Conservation (phyloP, 306 rosid genomes). For the Phaseolus lunatus region DNA sequence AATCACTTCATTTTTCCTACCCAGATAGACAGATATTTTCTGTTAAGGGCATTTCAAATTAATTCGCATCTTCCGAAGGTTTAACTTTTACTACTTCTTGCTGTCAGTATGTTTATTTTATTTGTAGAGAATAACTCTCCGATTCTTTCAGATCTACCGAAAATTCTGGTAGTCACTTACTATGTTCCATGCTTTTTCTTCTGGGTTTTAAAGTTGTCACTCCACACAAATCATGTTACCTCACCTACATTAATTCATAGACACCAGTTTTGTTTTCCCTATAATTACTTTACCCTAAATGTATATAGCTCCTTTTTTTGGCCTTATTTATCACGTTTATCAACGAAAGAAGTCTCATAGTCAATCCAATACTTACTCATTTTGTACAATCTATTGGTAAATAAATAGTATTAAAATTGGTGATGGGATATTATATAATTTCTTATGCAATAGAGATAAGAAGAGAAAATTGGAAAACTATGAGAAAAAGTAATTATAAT, state of each 20-base stretch:
- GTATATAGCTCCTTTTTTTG: not conserved
- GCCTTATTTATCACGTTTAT: not conserved
- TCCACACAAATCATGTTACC: constrained; percentile 1
- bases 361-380: not conserved
- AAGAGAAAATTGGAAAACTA: not conserved
- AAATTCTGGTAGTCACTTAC: not conserved
- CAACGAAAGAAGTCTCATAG: not conserved
- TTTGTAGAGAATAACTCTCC: constrained; percentile 4
- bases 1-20: constrained; percentile 34
- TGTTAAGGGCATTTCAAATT: not conserved
- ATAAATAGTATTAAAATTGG: not conserved
- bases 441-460: not conserved
- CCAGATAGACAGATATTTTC: constrained; percentile 2
- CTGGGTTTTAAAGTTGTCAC: constrained; percentile 29
- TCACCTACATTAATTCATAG: not conserved
- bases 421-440: not conserved
- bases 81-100: constrained; percentile 4
- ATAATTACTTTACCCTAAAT: not conserved
- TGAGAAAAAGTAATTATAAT: not conserved
- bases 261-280: not conserved
- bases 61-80: constrained; percentile 18
- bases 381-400: not conserved
- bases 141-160: constrained; percentile 45
- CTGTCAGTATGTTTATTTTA: not conserved
- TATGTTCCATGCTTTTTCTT: constrained; percentile 23